phyloP scores from a whole-genome alignment of 345 rosid species.

The Syzygium aqueum region DNA sequence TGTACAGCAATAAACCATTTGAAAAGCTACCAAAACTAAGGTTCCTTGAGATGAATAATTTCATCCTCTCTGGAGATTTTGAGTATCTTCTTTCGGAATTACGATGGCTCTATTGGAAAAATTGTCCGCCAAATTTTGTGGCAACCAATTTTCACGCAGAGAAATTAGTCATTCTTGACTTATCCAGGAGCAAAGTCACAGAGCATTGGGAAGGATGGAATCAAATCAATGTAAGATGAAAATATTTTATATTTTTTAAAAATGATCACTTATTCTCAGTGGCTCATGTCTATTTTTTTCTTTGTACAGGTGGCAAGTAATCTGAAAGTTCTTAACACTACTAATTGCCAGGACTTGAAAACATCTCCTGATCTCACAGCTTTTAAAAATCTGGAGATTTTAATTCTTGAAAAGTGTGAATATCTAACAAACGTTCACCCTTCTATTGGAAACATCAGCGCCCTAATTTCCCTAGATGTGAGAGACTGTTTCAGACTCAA shows the following conservation, averaged over 20 bases:
- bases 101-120: not conserved
- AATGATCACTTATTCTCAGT: not conserved
- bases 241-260: not conserved
- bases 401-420: not conserved
- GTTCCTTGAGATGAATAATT: not conserved
- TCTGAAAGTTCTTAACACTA: not conserved
- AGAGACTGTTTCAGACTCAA: not conserved
- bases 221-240: not conserved
- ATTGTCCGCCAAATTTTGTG: not conserved
- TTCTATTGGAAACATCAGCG: not conserved
- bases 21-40: not conserved
- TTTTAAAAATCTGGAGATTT: not conserved
- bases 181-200: not conserved
- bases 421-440: not conserved
- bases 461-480: not conserved
- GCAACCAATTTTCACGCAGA: not conserved
- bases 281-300: not conserved
- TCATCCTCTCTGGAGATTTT: not conserved
- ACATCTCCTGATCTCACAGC: not conserved
- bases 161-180: not conserved
- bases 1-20: not conserved
- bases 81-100: not conserved
- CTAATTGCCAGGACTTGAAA: not conserved
- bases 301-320: not conserved
- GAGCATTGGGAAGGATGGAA: not conserved